phyloP scores from a whole-genome alignment of 108 stramenopile genomes.

The Aurantiochytrium sp. region DNA sequence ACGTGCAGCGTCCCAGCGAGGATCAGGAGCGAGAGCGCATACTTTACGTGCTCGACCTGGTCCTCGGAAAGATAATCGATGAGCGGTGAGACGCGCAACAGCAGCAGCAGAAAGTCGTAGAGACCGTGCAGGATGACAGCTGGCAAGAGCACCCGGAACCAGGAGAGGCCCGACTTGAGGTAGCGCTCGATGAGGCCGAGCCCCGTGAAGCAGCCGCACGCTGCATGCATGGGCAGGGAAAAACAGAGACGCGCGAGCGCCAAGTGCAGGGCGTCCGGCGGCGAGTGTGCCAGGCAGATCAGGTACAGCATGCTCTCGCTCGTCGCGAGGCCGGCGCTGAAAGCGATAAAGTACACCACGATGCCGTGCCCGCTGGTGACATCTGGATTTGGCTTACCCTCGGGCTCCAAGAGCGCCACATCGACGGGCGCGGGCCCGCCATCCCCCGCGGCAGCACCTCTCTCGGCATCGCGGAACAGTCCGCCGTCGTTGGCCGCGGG shows the following conservation, averaged over 20 bases:
- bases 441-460: background rate
- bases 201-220: constrained; percentile 10
- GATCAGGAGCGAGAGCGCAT: background rate
- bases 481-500: background rate
- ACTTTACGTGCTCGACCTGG: background rate
- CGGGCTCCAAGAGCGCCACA: background rate
- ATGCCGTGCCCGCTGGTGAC: background rate
- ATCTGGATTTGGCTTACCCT: background rate
- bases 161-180: background rate
- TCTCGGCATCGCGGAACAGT: background rate
- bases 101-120: background rate
- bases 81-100: background rate
- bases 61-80: background rate
- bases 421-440: background rate
- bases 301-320: background rate
- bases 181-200: constrained; percentile 6
- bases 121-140: background rate
- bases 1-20: background rate
- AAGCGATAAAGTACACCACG: background rate
- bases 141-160: background rate
- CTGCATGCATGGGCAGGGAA: constrained; percentile 14
- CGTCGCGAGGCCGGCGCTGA: background rate
- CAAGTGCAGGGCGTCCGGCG: background rate
- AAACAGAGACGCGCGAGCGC: background rate
- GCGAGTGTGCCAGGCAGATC: background rate